phyloP scores from a whole-genome alignment of 2,329 filamentous ascomycete genomes.

The Nemania serpens region DNA sequence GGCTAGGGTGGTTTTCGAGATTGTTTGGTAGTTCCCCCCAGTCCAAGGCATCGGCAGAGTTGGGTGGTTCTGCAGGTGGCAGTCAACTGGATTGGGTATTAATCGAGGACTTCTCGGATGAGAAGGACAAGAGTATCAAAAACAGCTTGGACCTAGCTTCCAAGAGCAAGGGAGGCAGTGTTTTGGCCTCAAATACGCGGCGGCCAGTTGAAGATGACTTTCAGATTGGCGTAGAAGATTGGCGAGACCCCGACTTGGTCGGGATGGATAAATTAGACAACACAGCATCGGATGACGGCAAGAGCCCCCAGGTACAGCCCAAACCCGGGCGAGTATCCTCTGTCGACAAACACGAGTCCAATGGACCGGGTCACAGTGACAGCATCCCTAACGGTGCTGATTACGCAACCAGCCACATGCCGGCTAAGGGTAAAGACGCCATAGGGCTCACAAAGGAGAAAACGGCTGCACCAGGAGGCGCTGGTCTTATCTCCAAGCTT shows the following conservation, averaged over 20 bases:
- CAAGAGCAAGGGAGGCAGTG: conserved; percentile 37
- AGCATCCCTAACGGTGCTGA: conserved; percentile 75
- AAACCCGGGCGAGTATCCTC: conserved; percentile 30
- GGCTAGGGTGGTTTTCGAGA: conserved; percentile 51
- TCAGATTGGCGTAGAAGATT: conserved; percentile 83
- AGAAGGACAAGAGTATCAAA: conserved; percentile 50
- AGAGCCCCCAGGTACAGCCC: conserved; percentile 32
- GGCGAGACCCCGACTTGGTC: conserved; percentile 78
- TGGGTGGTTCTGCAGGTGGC: conserved; percentile 68
- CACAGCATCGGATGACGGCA: conserved; percentile 36
- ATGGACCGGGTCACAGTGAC: conserved; percentile 64
- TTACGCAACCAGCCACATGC: conserved; percentile 55
- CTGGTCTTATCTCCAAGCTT: conserved; percentile 54
- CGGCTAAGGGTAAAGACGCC: conserved; percentile 39
- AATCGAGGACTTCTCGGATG: conserved; percentile 68
- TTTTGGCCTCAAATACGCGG: conserved; percentile 29
- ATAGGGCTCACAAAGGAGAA: conserved; percentile 39
- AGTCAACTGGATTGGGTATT: conserved; percentile 76
- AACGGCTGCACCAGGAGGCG: conserved; percentile 28
- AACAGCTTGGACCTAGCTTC: conserved; percentile 48
- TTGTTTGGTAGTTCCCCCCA: conserved; percentile 46
- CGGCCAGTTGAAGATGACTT: conserved; percentile 62
- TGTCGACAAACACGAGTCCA: conserved; percentile 30
- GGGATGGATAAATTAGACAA: conserved; percentile 40
- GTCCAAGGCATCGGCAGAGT: conserved; percentile 52